Base-by-base conservation (phyloP, 495 filamentous ascomycete genomes). In the Hypomontagnella monticulosa region DNA sequence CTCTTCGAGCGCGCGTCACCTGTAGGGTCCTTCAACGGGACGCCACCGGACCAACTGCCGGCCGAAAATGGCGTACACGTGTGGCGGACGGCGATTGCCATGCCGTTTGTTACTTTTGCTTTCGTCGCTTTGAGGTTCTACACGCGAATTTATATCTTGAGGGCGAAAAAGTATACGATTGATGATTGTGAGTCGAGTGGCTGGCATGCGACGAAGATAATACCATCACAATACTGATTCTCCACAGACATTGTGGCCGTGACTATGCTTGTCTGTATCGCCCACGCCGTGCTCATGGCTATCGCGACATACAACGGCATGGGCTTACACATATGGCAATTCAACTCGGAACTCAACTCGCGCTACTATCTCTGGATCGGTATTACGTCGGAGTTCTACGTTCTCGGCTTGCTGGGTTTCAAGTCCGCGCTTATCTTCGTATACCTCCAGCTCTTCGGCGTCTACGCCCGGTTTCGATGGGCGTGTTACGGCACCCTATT, bases 391-490 rank as follows among this genome's bases (percentile, higher is more conserved):
- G 61, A 71, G 37, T 61, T 77, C 18, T 78, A 79, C 49, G 66
- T 72, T 9, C 40, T 74, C 6, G 65, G 59, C 43, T 47, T 79
- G 27, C 38, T 67, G 14, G 76, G 76, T 20, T 79, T 77, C 57
- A 79, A 79, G 34, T 40, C 59, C 52, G 63, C 75, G 4, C 73
- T 79, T 4, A 57, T 77, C 9, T 16, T 78, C 11, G 51, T 77
- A n/a, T 79, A 79, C 53, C 63, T 75, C 4, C 75, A 76, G 32
- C 38, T 79, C 20, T 79, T 79, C 48, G 59, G 58, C 49, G 67
- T 78, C 12, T 67, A 75, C 49, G 57, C 48, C 2, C 56, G 14
- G 14, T 79, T 79, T 60, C 57, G 61, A 49, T 77, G 73, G 61
- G 20, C 61, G 10, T 79, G 75, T 46, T 76, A 73, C 64, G 47